Conservation (phyloP, 1,284 basidiomycete genomes). For the Ceratobasidium sp. region DNA sequence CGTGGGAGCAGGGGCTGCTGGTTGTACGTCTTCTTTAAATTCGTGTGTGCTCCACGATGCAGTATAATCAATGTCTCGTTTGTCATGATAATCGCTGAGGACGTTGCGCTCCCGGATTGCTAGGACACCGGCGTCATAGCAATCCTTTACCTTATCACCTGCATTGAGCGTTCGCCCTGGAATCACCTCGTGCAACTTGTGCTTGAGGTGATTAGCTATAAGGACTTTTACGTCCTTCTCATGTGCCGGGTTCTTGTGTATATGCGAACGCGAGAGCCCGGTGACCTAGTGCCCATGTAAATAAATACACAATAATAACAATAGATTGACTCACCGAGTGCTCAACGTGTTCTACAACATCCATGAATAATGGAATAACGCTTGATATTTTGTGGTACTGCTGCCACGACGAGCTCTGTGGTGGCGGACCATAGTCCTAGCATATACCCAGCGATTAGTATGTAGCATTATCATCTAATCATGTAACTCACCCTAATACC, state of each 20-base stretch:
- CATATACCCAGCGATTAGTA: neutral
- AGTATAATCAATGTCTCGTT: neutral
- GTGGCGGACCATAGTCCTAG: slow-evolving; percentile 13
- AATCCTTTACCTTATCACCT: neutral
- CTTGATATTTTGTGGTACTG: slow-evolving; percentile 7
- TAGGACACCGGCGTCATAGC: neutral
- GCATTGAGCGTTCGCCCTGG: neutral
- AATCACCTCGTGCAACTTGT: neutral
- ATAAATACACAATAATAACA: neutral
- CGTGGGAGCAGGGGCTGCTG: neutral
- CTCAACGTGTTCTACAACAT: slow-evolving; percentile 8
- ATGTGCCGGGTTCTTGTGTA: slow-evolving; percentile 1
- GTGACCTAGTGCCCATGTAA: neutral
- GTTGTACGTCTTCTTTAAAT: neutral
- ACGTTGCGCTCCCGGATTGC: neutral
- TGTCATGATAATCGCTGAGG: neutral
- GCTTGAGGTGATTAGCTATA: neutral
- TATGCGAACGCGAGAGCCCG: neutral
- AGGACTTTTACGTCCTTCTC: slow-evolving; percentile 1
- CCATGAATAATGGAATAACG: neutral
- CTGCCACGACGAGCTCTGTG: slow-evolving; percentile 10
- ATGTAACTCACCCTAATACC: slow-evolving; percentile 7
- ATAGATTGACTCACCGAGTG: neutral
- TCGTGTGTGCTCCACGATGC: neutral
- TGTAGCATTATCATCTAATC: too few relatives aligned